phyloP scores from a whole-genome alignment of 352 stramenopile species.

The Phytophthora hibernalis region DNA sequence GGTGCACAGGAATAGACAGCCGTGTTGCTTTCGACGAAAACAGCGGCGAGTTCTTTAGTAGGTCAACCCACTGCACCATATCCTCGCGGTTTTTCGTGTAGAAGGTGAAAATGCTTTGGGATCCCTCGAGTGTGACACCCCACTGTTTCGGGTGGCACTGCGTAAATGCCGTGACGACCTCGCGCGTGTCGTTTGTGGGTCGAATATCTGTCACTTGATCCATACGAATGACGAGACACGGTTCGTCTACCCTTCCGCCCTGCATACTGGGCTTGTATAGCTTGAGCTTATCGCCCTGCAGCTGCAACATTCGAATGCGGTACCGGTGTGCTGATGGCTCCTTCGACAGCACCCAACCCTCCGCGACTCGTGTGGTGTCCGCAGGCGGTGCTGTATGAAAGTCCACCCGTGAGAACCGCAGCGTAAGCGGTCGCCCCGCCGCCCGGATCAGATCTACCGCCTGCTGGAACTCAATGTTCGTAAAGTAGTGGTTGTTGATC shows the following conservation, averaged over 20 bases:
- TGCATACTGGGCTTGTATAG: slow-evolving; percentile 90
- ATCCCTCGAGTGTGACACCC: slow-evolving; percentile 84
- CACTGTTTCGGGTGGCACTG: slow-evolving; percentile 90
- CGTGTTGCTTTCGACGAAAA: slow-evolving; percentile 64
- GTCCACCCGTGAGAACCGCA: slow-evolving; percentile 86
- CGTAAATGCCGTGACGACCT: slow-evolving; percentile 79
- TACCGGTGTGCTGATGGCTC: slow-evolving; percentile 78
- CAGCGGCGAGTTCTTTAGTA: slow-evolving; percentile 88
- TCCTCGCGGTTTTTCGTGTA: slow-evolving; percentile 81
- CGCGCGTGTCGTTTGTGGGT: slow-evolving; percentile 80
- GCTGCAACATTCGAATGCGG: slow-evolving; percentile 85
- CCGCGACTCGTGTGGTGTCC: slow-evolving; percentile 62
- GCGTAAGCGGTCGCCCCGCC: slow-evolving; percentile 72
- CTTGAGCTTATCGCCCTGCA: slow-evolving; percentile 80
- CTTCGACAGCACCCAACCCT: slow-evolving; percentile 89
- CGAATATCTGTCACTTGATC: slow-evolving; percentile 87
- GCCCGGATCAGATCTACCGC: slow-evolving; percentile 80
- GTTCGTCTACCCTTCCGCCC: slow-evolving; percentile 69
- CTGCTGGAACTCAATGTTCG: slow-evolving; percentile 85
- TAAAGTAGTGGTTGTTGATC: slow-evolving; percentile 90
- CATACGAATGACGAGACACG: slow-evolving; percentile 78
- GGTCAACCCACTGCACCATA: slow-evolving; percentile 86
- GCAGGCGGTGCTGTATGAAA: slow-evolving; percentile 34
- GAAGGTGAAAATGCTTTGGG: slow-evolving; percentile 87
- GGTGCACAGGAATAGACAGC: slow-evolving; percentile 84